A percentile compares a stretch with the other conserved stretches of the same genome.
These are phyloP conservation scores for Fusarium haematococcum DNA, from an alignment of 2,329 filamentous ascomycete genomes.

Conservation along the genomic window DNA sequence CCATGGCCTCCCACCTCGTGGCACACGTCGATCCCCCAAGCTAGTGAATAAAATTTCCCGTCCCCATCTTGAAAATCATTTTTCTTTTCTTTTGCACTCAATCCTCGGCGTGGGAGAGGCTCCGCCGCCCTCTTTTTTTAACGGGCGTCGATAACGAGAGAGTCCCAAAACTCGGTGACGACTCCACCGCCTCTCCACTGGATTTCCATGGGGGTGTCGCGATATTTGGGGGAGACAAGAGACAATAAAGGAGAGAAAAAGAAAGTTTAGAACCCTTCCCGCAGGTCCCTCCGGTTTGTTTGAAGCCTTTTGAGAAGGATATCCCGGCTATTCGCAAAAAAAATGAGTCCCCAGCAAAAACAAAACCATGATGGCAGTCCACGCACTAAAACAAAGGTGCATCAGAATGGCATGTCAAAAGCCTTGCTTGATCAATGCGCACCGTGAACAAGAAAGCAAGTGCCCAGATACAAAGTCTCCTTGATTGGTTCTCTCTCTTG, in stretches of 20 bases:
- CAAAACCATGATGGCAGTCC: not conserved
- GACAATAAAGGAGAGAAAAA: not conserved
- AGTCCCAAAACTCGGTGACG: not conserved
- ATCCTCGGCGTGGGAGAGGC: not conserved
- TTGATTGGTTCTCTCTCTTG: not conserved
- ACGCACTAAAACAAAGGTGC: slow-evolving; percentile 1
- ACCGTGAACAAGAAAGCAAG: not conserved
- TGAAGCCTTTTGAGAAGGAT: not conserved
- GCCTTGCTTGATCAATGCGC: not conserved
- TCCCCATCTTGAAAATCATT: not conserved
- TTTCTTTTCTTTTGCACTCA: not conserved
- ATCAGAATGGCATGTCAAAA: slow-evolving; percentile 6
- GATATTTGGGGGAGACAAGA: not conserved
- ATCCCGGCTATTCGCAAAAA: not conserved
- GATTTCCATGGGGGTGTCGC: not conserved
- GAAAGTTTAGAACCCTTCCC: slow-evolving; percentile 3
- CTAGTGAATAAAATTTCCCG: not conserved
- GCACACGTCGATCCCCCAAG: slow-evolving; percentile 5
- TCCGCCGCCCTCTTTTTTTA: not conserved
- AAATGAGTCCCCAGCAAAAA: not conserved
- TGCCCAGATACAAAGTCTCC: not conserved
- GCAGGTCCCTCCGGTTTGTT: not conserved
- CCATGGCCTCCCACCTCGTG: slow-evolving; percentile 3
- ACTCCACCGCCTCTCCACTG: not conserved
- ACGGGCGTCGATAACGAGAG: not conserved